Conservation (phyloP, 164 flowering plant species). For the Tetracentron sinense region DNA sequence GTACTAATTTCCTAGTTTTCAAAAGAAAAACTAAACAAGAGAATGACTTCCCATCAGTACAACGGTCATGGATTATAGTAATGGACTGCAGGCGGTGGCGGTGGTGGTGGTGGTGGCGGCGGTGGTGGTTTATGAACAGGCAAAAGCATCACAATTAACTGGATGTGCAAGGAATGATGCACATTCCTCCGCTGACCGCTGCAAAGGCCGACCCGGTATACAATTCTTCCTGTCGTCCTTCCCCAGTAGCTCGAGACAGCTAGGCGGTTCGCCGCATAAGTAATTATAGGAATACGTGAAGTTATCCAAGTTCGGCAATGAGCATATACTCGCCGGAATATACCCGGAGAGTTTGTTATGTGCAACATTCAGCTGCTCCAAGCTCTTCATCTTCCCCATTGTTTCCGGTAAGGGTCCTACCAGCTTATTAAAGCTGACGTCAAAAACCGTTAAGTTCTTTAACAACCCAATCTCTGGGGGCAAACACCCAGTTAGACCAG, state of each 20-base stretch:
- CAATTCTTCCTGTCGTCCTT: conserved; percentile 47
- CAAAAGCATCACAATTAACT: conserved; percentile 30
- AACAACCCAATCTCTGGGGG: conserved; percentile 36
- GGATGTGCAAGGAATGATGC: conserved; percentile 27
- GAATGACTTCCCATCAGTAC: neutral
- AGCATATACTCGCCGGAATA: conserved; percentile 46
- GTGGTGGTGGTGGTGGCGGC: conserved; percentile 25
- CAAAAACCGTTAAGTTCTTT: conserved; percentile 39
- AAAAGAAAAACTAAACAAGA: neutral
- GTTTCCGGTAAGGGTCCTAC: conserved; percentile 47
- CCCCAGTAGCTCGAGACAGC: conserved; percentile 32
- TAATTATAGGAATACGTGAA: conserved; percentile 52
- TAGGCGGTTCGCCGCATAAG: conserved; percentile 33
- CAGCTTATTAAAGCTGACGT: conserved; percentile 40
- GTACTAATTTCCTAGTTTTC: too few relatives aligned
- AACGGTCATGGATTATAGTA: conserved; percentile 10
- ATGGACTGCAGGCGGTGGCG: conserved; percentile 14
- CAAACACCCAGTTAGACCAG: conserved; percentile 37
- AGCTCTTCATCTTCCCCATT: conserved; percentile 36
- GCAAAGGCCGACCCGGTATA: conserved; percentile 39
- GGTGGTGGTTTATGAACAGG: conserved; percentile 32
- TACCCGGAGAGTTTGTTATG: conserved; percentile 41
- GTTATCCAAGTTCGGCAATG: conserved; percentile 48
- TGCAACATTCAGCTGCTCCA: conserved; percentile 64
- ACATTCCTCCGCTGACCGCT: conserved; percentile 40